phyloP scores from a whole-genome alignment of 2,329 filamentous ascomycete species.

The Monilinia fructigena region DNA sequence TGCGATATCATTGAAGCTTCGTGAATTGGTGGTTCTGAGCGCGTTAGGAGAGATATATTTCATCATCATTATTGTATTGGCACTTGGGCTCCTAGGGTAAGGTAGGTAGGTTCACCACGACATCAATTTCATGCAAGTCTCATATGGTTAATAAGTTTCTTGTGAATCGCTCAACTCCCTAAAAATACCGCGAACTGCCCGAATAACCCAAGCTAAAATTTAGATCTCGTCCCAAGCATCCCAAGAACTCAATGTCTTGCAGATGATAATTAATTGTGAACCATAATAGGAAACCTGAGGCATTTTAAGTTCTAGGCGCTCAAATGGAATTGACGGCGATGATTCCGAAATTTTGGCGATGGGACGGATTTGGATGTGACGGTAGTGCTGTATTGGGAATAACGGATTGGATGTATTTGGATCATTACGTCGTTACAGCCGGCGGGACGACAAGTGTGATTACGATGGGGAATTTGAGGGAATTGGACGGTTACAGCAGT shows the following conservation, averaged over 20 bases:
- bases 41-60: not conserved
- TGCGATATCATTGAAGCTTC: not conserved
- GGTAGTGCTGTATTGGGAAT: not conserved
- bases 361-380: slow-evolving; percentile 5
- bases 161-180: not conserved
- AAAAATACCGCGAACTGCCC: not conserved
- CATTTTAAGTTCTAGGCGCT: slow-evolving; percentile 1
- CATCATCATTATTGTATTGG: not conserved
- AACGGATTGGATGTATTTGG: not conserved
- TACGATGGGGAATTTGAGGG: slow-evolving; percentile 13
- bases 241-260: not conserved
- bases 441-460: not conserved
- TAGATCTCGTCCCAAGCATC: not conserved
- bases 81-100: not conserved
- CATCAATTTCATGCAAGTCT: not conserved
- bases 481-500: not conserved
- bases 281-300: not conserved
- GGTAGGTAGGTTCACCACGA: not conserved
- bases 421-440: slow-evolving; percentile 6
- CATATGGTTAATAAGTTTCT: not conserved
- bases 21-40: not conserved
- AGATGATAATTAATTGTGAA: not conserved
- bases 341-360: slow-evolving; percentile 11
- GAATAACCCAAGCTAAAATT: not conserved
- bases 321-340: not conserved